Evolutionary conservation across 805 yeast species (phyloP), one percentile per base, ranked within the genome.

Genomic region (Clavispora santaluciae): DNA sequence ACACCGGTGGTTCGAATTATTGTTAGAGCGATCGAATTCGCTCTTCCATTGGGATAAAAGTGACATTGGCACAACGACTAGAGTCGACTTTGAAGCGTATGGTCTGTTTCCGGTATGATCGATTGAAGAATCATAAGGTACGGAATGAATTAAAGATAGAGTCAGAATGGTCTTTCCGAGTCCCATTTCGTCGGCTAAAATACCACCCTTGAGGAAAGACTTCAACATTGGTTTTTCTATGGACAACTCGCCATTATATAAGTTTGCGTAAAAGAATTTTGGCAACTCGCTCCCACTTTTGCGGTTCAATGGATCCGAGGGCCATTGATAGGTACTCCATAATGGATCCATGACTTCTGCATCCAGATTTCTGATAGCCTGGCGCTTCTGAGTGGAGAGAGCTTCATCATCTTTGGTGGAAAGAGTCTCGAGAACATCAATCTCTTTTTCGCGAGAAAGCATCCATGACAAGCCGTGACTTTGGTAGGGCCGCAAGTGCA

Each of bases 181-280:
- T 0, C 98, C 98, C 98, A 90, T 90, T 59, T 90, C 98, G 64
- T 90, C 98, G 0, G 97, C 95, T 12, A 90, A 64, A 16, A 90
- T 85, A 2, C 98, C 98, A 26, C 98, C 97, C 36, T 72, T 70
- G 36, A 82, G 73, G 15, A 74, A 54, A 1, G 81, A 70, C 43
- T 72, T 77, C 30, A 88, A 66, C 10, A 79, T 51, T 1, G 96
- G 97, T 45, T 75, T 78, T 17, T 75, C 73, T 12, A 77, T 50
- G 0, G 91, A 78, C 41, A 91, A 75, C 41, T 85, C 89, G 4
- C 96, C 96, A 41, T 84, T 78, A 55, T 81, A 84, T 43, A 86
- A 59, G 53, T 88, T 89, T 12, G 83, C 89, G 59, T 83, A 90
- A 52, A 90, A 89, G 33, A 54, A 60, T 13, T 51, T 50, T 2